Evolutionary conservation across 1,284 basidiomycete genomes (phyloP), one percentile per base, ranked within the genome.

Genomic region (Austroboletus novae-zelandiae): DNA sequence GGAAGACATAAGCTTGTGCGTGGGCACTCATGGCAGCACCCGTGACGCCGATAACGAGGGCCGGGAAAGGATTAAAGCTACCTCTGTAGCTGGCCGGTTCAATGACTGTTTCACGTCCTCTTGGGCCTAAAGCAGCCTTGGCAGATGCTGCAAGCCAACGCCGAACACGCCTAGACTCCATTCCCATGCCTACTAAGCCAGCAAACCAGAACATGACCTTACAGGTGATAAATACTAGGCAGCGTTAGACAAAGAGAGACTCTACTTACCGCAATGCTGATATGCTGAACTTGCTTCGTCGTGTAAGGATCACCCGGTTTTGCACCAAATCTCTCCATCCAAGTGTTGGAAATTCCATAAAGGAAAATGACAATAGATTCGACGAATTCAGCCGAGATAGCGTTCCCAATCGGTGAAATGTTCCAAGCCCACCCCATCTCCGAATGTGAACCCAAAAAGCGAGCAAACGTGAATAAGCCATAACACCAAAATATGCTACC

Each of bases 391-490:
- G 90, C 94, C 2, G 86, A 84, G 10, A 82, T 77, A 43, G 75
- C 72, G 51, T 70, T 70, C 8, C 72, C 71, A 9, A 65, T 65
- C 1, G 82, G 83, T 0, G 81, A 71, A 34, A 78, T 74, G 68
- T 98, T 98, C 96, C 96, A 98, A 8, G 96, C 91, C 95, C 95
- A 98, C 2, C 95, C 95, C 36, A 86, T 71, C 52, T 93, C 86
- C 11, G 92, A 82, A 67, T 89, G 95, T 0, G 91, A 84, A 20
- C 96, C 96, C 47, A 97, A 81, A 74, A 93, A 98, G 20, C 96
- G 89, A 25, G 83, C 89, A 67, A 97, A 98, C 0, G 90, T 86
- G 50, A 93, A 71, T 6, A 98, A 71, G 13, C 95, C 96, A 68
- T 94, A 98, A 60, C 81, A 84, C 84, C 90, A 94, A 73, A 95